Evolutionary conservation across 768 basidiomycete genomes (phyloP).

Genomic region (Mycena vitilis): DNA sequence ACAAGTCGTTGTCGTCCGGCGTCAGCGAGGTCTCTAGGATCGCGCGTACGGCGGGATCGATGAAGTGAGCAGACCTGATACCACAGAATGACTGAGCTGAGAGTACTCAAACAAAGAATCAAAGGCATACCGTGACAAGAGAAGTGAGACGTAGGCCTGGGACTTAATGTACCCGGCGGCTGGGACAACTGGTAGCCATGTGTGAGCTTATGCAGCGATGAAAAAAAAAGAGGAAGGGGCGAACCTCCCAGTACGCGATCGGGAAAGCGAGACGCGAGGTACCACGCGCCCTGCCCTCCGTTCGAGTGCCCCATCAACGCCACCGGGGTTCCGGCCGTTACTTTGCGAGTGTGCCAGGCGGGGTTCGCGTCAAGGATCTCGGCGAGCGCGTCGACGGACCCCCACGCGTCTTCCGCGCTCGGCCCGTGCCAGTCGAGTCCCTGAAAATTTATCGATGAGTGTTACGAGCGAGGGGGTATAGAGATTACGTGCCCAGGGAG

Average conservation of each 20-base stretch:
- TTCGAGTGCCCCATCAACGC: slow-evolving; percentile 94
- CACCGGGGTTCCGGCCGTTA: slow-evolving; percentile 54
- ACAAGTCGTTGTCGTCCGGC: slow-evolving; percentile 89
- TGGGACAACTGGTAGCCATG: slow-evolving; percentile 64
- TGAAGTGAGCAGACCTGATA: slow-evolving; percentile 74
- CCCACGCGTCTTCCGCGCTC: slow-evolving; percentile 78
- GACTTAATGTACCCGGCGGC: slow-evolving; percentile 90
- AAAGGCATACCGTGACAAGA: slow-evolving; percentile 64
- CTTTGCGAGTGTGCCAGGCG: slow-evolving; percentile 56
- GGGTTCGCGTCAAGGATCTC: slow-evolving; percentile 52
- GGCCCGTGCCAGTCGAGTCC: slow-evolving; percentile 95
- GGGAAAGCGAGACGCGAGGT: slow-evolving; percentile 80
- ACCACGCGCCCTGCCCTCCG: slow-evolving; percentile 92
- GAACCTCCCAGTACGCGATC: slow-evolving; percentile 76
- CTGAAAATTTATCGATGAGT: slow-evolving; percentile 48
- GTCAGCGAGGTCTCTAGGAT: slow-evolving; percentile 81
- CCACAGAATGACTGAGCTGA: not conserved
- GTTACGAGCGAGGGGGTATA: not conserved
- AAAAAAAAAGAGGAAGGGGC: slow-evolving; percentile 27
- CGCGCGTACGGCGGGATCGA: slow-evolving; percentile 78
- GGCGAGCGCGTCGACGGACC: slow-evolving; percentile 66
- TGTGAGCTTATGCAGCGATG: too few relatives aligned
- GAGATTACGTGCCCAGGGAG: slow-evolving; percentile 72
- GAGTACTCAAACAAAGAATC: not conserved
- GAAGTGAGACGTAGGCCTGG: slow-evolving; percentile 84